Percentiles rank a stretch among this genome's conserved stretches.
Conservation (phyloP, 768 basidiomycete genomes). For the Phlebiopsis gigantea region DNA sequence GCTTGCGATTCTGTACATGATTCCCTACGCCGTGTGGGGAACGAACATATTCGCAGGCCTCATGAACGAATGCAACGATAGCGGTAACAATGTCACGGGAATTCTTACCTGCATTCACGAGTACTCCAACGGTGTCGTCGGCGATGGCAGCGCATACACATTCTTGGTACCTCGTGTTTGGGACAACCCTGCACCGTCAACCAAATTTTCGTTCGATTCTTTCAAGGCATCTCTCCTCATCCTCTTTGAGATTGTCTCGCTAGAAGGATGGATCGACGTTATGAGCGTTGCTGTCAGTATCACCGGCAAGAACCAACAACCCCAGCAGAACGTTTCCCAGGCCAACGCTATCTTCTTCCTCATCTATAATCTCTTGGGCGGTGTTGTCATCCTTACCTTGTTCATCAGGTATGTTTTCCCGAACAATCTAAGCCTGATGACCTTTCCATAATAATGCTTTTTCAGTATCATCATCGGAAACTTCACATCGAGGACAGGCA, state of each 20-base stretch:
- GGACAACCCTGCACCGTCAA: slow-evolving; percentile 80
- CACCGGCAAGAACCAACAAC: slow-evolving; percentile 63
- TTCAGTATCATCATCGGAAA: slow-evolving; percentile 91
- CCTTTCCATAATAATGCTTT: slow-evolving; percentile 8
- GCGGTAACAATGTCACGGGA: slow-evolving; percentile 48
- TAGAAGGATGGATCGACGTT: slow-evolving; percentile 97
- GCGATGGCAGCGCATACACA: slow-evolving; percentile 46
- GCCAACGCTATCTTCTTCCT: slow-evolving; percentile 89
- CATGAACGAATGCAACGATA: slow-evolving; percentile 83
- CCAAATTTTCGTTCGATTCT: slow-evolving; percentile 84
- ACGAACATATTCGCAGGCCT: slow-evolving; percentile 86
- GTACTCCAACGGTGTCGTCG: slow-evolving; percentile 56
- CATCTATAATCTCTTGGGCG: slow-evolving; percentile 88
- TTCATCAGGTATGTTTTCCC: slow-evolving; percentile 69
- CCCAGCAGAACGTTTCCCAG: slow-evolving; percentile 65
- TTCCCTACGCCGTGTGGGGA: slow-evolving; percentile 91
- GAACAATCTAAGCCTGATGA: not conserved
- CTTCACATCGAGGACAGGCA: slow-evolving; percentile 82
- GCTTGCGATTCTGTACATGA: slow-evolving; percentile 87
- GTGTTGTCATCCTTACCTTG: slow-evolving; percentile 81
- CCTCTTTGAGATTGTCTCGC: slow-evolving; percentile 91
- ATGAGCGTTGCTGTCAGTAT: slow-evolving; percentile 79
- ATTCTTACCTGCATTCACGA: slow-evolving; percentile 69
- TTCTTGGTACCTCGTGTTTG: slow-evolving; percentile 84
- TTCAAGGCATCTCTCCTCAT: slow-evolving; percentile 83